These are phyloP conservation scores for Nemania sp. DNA, from an alignment of 2,329 filamentous ascomycete genomes.

Conservation along the genomic window DNA sequence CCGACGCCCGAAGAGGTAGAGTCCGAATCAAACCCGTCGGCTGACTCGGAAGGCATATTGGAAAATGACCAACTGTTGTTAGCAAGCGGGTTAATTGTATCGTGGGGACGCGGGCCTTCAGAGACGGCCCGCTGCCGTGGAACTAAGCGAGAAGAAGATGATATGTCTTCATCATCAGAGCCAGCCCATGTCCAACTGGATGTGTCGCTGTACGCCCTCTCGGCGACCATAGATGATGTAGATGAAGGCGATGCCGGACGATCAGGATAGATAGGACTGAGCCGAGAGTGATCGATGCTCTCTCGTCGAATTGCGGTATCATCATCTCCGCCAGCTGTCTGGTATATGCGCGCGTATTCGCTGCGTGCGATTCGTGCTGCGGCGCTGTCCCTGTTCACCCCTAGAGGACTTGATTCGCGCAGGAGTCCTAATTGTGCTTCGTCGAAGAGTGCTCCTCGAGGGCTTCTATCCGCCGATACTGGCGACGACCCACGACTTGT, in stretches of 20 bases:
- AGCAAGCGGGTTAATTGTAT: constrained; percentile 54
- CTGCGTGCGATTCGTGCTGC: constrained; percentile 40
- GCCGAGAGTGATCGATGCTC: constrained; percentile 55
- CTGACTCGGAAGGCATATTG: constrained; percentile 12
- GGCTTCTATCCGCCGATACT: constrained; percentile 18
- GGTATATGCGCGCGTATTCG: constrained; percentile 58
- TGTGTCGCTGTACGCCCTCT: constrained; percentile 31
- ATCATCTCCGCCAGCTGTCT: constrained; percentile 61
- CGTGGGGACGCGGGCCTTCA: constrained; percentile 54
- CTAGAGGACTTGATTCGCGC: constrained; percentile 24
- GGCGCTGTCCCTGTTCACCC: constrained; percentile 15
- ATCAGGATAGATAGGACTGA: constrained; percentile 42
- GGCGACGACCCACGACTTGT: constrained; percentile 20
- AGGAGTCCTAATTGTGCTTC: constrained; percentile 18
- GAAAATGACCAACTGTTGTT: constrained; percentile 65
- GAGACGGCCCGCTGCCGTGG: constrained; percentile 57
- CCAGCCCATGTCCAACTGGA: constrained; percentile 39
- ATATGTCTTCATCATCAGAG: constrained; percentile 30
- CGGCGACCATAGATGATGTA: constrained; percentile 25
- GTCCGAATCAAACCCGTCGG: not conserved
- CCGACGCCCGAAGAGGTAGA: not conserved
- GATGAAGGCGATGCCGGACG: constrained; percentile 26
- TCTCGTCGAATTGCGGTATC: constrained; percentile 65
- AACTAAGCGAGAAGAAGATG: constrained; percentile 15
- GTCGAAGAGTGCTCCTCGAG: constrained; percentile 17